Evolutionary conservation across 345 rosid species (phyloP), one percentile per base, ranked within the genome.

Genomic region (Excoecaria agallocha): DNA sequence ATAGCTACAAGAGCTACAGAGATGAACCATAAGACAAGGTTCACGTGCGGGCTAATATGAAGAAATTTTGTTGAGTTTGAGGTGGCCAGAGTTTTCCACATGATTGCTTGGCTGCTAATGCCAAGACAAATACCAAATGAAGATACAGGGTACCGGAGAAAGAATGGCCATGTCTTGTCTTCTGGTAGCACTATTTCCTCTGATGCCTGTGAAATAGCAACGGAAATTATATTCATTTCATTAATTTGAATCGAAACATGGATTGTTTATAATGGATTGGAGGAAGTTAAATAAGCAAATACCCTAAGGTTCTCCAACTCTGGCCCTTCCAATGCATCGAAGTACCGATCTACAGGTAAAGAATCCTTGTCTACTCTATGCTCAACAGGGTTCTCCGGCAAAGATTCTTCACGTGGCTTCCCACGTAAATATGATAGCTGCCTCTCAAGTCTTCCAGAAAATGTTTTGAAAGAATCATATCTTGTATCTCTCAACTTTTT

Each of bases 61-160:
- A 94, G 93, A 78, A 92, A 94, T 52, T 83, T 84, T 79, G 88
- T 87, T 20, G 96, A 87, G 4, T 65, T 8, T 11, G 94, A 81
- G 38, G 89, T 87, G 54, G 98, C 89, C 71, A 92, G 72, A 4
- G 89, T 79, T 76, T 92, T 94, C 97, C 97, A 94, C 90, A 94
- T 71, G 46, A 94, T 85, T 22, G 97, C 96, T 85, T 94, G 97
- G 84, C 97, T 94, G 78, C 94, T 85, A 22, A 89, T 88, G 48
- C 98, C 98, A 6, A 94, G 92, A 79, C 98, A 92, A 80, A 94
- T 89, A 82, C 98, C 96, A 22, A 86, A 94, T 0, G 97, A 88
- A 67, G 97, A 86, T 51, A 94, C 70, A 0, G 94, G 91, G 76
- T 25, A 94, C 25, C 97, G 87, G 2, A 92, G 89, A 76, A 94